Conservation (phyloP, 257 asterid species). For the Capsicum rhomboideum region DNA sequence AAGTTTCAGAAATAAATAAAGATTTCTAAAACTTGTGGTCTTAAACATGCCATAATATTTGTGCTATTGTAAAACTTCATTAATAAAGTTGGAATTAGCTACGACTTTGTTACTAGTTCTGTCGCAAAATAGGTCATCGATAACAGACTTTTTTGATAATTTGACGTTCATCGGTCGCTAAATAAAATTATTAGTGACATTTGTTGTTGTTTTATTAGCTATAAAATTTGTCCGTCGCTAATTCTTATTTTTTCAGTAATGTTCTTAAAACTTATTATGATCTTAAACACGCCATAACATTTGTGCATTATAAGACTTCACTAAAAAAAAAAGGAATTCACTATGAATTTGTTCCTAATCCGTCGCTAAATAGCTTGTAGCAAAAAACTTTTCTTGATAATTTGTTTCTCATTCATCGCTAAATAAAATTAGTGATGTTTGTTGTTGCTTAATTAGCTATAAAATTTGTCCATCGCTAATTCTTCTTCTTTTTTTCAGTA, state of each 20-base stretch:
- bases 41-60: not conserved
- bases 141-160: no score
- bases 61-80: not conserved
- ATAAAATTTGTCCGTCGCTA: not conserved
- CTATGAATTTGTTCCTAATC: not conserved
- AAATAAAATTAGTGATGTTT: not conserved
- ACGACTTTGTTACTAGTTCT: not conserved
- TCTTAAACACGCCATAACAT: not conserved
- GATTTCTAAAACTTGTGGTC: not conserved
- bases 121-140: not conserved
- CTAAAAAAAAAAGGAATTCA: no score
- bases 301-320: not conserved
- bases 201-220: not conserved
- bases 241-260: not conserved
- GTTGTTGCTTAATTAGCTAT: not conserved
- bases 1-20: not conserved
- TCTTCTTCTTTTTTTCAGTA: not conserved
- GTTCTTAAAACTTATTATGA: not conserved
- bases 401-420: not conserved
- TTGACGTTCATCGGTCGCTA: no score
- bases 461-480: not conserved
- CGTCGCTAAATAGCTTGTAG: not conserved
- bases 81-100: not conserved
- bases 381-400: no score
- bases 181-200: no score